phyloP scores from a whole-genome alignment of 2,329 filamentous ascomycete species.

The Pseudocercospora musae region DNA sequence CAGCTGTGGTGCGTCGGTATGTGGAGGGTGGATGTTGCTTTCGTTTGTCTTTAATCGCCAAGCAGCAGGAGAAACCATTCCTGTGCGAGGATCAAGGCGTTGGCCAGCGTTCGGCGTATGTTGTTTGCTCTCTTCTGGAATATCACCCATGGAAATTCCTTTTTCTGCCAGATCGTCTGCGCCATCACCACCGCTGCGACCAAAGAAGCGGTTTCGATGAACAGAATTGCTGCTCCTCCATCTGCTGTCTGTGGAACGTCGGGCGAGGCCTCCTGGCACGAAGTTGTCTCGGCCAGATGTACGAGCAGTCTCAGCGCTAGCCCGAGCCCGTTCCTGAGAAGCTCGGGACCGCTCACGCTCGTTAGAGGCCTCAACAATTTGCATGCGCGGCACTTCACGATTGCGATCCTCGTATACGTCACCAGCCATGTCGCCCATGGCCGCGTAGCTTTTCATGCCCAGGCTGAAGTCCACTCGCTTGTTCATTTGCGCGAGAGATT shows the following conservation, averaged over 20 bases:
- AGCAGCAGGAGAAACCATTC: conserved; percentile 32
- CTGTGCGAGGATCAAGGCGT: conserved; percentile 33
- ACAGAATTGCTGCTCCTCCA: conserved; percentile 38
- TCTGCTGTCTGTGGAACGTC: conserved; percentile 29
- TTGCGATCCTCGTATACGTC: conserved; percentile 62
- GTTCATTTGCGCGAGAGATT: conserved; percentile 56
- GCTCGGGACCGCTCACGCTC: conserved; percentile 33
- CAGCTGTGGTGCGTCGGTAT: conserved; percentile 13
- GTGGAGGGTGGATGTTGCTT: conserved; percentile 25
- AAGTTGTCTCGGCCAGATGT: conserved; percentile 28
- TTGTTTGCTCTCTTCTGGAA: conserved; percentile 32
- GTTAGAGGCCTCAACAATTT: conserved; percentile 36
- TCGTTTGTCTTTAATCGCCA: conserved; percentile 32
- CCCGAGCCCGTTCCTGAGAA: conserved; percentile 20
- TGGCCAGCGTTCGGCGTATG: conserved; percentile 11
- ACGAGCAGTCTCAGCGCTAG: conserved; percentile 28
- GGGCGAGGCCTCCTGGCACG: conserved; percentile 26
- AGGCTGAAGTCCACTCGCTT: conserved; percentile 69
- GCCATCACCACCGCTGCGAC: conserved; percentile 38
- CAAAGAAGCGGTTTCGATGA: conserved; percentile 62
- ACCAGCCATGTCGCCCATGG: conserved; percentile 57
- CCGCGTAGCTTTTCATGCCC: conserved; percentile 58
- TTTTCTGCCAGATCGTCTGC: conserved; percentile 34
- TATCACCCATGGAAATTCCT: conserved; percentile 35
- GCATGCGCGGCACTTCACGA: conserved; percentile 41